These are phyloP conservation scores for Aureobasidium sp. DNA, from an alignment of 2,329 filamentous ascomycete species.

Conservation along the genomic window DNA sequence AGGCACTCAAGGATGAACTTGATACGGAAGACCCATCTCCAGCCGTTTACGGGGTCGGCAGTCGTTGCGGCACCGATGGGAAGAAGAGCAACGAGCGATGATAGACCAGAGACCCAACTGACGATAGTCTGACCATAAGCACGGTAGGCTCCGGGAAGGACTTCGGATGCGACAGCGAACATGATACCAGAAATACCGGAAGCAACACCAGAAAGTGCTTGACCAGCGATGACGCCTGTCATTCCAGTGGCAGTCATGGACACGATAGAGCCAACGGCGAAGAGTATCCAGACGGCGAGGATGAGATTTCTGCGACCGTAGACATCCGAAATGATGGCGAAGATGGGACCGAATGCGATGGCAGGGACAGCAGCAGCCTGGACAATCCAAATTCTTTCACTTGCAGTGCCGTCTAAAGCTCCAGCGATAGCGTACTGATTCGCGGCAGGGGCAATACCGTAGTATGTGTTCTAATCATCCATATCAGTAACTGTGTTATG, in stretches of 20 bases:
- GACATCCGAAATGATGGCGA: constrained; percentile 1
- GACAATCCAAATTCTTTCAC: constrained; percentile 6
- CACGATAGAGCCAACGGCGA: not conserved
- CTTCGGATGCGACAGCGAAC: constrained; percentile 2
- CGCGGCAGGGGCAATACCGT: constrained; percentile 1
- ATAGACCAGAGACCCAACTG: constrained; percentile 1
- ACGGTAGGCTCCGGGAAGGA: constrained; percentile 1
- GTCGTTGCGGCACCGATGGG: not conserved
- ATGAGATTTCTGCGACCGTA: not conserved
- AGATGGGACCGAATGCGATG: constrained; percentile 2
- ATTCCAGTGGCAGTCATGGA: constrained; percentile 4
- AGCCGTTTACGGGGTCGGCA: constrained; percentile 1
- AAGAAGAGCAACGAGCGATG: not conserved
- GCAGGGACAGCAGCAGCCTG: constrained; percentile 2
- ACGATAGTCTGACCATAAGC: constrained; percentile 3
- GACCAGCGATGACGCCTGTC: constrained; percentile 3
- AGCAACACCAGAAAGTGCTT: not conserved
- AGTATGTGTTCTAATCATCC: not conserved
- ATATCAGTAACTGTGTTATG: not conserved
- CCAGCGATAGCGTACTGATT: constrained; percentile 7
- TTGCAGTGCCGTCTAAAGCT: not conserved
- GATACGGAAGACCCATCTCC: constrained; percentile 8
- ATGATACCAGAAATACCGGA: constrained; percentile 9
- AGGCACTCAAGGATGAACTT: constrained; percentile 2
- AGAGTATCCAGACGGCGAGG: not conserved